A percentile compares a stretch with the other conserved stretches of the same genome.
phyloP scores from a whole-genome alignment of 768 basidiomycete species.

The Tulasnella calospora region DNA sequence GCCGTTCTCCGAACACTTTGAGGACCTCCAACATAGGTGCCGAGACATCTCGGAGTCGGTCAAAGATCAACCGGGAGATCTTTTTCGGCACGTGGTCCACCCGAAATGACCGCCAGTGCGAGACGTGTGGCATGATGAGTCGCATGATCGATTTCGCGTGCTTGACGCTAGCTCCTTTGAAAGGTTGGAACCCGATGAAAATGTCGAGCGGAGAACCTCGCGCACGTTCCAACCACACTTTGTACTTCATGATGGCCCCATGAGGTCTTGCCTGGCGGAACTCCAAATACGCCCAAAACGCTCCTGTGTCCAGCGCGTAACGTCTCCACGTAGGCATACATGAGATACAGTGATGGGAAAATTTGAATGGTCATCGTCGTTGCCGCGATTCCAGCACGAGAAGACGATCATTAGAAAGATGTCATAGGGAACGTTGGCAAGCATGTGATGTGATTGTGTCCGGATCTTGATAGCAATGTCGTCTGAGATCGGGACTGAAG shows the following conservation, averaged over 20 bases:
- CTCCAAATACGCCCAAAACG: not conserved
- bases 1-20: conserved; percentile 49
- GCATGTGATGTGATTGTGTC: not conserved
- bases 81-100: not conserved
- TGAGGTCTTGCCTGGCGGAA: not conserved
- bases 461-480: not conserved
- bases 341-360: not conserved
- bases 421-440: not conserved
- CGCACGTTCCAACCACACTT: not conserved
- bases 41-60: conserved; percentile 50
- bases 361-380: not conserved
- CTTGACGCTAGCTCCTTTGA: not conserved
- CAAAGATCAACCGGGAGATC: conserved; percentile 51
- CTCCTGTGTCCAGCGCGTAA: not conserved
- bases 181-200: not conserved
- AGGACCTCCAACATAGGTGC: conserved; percentile 59
- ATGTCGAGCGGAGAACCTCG: not conserved
- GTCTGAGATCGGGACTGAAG: not conserved
- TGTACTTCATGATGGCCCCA: not conserved
- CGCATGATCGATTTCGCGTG: not conserved
- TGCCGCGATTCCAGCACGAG: not conserved
- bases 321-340: conserved; percentile 6
- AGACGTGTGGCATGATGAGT: not conserved
- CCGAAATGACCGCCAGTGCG: conserved; percentile 38
- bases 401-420: not conserved